phyloP scores from a whole-genome alignment of 169 alveolate genomes.

The Plasmodium knowlesi region DNA sequence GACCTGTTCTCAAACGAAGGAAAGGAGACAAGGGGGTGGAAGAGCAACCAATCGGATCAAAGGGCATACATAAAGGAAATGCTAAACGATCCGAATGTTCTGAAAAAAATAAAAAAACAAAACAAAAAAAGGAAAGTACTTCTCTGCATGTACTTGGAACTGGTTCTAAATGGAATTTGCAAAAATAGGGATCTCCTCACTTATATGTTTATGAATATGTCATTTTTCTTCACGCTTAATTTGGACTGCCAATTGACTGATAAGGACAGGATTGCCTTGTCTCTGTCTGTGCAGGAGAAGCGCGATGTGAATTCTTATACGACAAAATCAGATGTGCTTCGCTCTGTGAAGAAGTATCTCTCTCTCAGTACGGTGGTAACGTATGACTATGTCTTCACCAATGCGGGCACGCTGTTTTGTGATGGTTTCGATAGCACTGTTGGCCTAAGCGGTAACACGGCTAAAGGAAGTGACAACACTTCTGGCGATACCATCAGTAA shows the following conservation, averaged over 20 bases:
- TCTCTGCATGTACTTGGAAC: conserved; percentile 57
- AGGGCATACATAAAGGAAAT: conserved; percentile 37
- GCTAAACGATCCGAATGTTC: conserved; percentile 1
- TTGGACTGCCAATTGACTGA: not conserved
- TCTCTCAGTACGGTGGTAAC: conserved; percentile 17
- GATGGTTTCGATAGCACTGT: not conserved
- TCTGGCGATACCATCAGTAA: not conserved
- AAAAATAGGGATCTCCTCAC: conserved; percentile 22
- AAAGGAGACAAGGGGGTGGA: not conserved
- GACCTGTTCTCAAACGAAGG: conserved; percentile 7
- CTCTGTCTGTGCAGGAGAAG: not conserved
- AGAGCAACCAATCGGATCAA: conserved; percentile 27
- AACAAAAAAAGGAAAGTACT: conserved; percentile 52
- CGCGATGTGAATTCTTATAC: not conserved
- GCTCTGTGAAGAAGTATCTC: not conserved
- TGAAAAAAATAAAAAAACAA: conserved; percentile 54
- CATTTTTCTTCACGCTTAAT: conserved; percentile 25
- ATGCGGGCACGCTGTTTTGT: not conserved
- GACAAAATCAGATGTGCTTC: not conserved
- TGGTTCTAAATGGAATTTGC: conserved; percentile 29
- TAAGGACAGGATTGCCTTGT: not conserved
- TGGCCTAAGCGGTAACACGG: not conserved
- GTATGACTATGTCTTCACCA: conserved; percentile 40
- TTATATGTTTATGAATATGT: conserved; percentile 64
- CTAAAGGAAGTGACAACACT: not conserved